A percentile compares a stretch with the other conserved stretches of the same genome.
Conservation (phyloP, 2,329 filamentous ascomycete species). For the Exophiala spinifera region DNA sequence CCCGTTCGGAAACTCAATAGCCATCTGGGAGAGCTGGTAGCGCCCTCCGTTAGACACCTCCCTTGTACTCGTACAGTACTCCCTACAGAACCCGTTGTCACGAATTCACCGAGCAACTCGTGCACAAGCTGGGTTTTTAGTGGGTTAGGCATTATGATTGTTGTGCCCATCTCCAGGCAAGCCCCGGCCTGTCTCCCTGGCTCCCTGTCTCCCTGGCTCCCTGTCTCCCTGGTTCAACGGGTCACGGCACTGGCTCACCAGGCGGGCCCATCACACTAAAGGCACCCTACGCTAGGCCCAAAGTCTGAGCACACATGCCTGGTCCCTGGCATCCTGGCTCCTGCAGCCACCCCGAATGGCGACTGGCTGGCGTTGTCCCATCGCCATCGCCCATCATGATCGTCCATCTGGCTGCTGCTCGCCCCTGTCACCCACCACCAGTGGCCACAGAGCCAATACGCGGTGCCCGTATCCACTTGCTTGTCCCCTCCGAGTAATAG, state of each 20-base stretch:
- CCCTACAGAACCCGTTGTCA: no score
- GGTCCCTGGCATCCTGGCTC: neutral
- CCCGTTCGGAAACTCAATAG: no score
- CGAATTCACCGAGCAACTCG: no score
- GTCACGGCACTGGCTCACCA: neutral
- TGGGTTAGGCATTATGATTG: no score
- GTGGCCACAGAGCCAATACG: no score
- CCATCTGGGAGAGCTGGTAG: no score
- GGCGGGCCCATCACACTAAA: neutral
- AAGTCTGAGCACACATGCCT: neutral
- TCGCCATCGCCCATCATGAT: constrained; percentile 4
- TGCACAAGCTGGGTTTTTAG: no score
- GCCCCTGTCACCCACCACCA: neutral
- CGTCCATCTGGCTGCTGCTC: constrained; percentile 1
- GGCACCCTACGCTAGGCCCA: neutral
- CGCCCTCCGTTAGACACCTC: no score
- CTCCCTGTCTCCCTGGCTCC: neutral
- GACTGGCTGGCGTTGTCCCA: neutral
- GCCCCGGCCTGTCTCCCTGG: no score
- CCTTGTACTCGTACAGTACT: no score
- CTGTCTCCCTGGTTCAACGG: neutral
- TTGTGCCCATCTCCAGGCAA: no score
- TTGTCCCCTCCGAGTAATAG: neutral
- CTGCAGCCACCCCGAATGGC: neutral
- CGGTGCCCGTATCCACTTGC: neutral